Percentiles rank a stretch among this genome's conserved stretches.
Conservation (phyloP, 2,329 filamentous ascomycete genomes). For the Didymellaceae sp. region DNA sequence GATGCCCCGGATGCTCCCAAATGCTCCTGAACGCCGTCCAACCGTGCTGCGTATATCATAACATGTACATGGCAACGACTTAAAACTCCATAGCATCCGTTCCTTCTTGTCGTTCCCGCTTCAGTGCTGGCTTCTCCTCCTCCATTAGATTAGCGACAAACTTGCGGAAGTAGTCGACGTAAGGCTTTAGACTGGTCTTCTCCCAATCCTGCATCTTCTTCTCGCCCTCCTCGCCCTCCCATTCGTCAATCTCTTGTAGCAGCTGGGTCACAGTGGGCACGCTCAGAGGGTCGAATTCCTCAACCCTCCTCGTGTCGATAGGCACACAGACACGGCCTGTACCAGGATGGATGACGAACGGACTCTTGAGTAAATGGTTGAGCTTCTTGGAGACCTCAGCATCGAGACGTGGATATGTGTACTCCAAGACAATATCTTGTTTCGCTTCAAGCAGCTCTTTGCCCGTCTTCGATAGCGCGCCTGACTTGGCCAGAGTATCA, state of each 20-base stretch:
- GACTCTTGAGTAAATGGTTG: slow-evolving; percentile 96
- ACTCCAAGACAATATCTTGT: slow-evolving; percentile 94
- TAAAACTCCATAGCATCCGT: slow-evolving; percentile 71
- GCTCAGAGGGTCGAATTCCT: slow-evolving; percentile 82
- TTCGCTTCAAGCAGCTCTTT: slow-evolving; percentile 83
- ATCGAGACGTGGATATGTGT: slow-evolving; percentile 96
- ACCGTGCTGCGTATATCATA: background rate
- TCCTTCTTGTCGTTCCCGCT: slow-evolving; percentile 63
- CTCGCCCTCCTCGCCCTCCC: slow-evolving; percentile 62
- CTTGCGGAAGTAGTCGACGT: slow-evolving; percentile 84
- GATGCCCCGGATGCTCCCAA: too few species aligned
- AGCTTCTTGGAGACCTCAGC: slow-evolving; percentile 97
- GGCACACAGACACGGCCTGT: slow-evolving; percentile 95
- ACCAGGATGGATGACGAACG: slow-evolving; percentile 94
- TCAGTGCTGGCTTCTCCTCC: slow-evolving; percentile 64
- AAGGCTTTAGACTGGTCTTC: slow-evolving; percentile 93
- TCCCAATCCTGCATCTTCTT: slow-evolving; percentile 82
- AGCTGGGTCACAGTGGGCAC: slow-evolving; percentile 91
- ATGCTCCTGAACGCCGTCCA: background rate
- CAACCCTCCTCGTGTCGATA: slow-evolving; percentile 76
- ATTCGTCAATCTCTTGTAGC: slow-evolving; percentile 84
- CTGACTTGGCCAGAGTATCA: slow-evolving; percentile 79
- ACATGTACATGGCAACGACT: background rate
- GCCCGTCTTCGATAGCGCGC: slow-evolving; percentile 74
- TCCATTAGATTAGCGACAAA: slow-evolving; percentile 82